phyloP scores from a whole-genome alignment of 208 protist genomes.

The Borovskyia barvae region DNA sequence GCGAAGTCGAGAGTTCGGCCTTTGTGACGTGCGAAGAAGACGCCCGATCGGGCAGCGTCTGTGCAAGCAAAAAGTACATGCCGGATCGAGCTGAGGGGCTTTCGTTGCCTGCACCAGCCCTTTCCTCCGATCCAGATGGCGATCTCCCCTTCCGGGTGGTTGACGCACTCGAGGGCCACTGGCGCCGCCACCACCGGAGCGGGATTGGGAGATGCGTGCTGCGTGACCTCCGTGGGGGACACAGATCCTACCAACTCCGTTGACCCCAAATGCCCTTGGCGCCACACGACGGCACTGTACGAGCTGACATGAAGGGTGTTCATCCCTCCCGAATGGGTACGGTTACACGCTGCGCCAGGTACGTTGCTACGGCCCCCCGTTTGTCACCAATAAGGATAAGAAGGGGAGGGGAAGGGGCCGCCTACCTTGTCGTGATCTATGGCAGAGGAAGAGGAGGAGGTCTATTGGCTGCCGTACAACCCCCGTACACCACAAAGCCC shows the following conservation, averaged over 20 bases:
- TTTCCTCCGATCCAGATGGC: slow-evolving; percentile 18
- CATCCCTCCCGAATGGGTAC: too few species aligned
- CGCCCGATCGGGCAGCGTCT: slow-evolving; percentile 3
- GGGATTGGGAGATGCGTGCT: not conserved
- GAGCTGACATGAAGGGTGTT: slow-evolving; percentile 7
- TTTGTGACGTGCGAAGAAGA: slow-evolving; percentile 17
- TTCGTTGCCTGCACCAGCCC: slow-evolving; percentile 8
- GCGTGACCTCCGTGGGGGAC: not conserved
- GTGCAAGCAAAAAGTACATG: slow-evolving; percentile 20
- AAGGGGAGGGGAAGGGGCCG: not conserved
- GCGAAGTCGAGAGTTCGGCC: slow-evolving; percentile 14
- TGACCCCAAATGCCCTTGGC: slow-evolving; percentile 3
- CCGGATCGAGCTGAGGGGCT: not conserved
- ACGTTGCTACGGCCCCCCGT: too few species aligned
- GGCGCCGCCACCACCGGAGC: not conserved
- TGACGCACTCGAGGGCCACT: slow-evolving; percentile 13
- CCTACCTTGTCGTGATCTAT: not conserved
- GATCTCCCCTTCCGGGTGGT: slow-evolving; percentile 15
- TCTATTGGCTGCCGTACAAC: too few species aligned
- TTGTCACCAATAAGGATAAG: not conserved
- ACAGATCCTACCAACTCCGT: slow-evolving; percentile 10
- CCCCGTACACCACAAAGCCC: too few species aligned
- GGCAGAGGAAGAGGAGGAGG: too few species aligned
- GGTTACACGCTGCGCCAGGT: too few species aligned
- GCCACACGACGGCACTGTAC: slow-evolving; percentile 21